These are phyloP conservation scores for Clavariopsis aquatica DNA, from an alignment of 495 filamentous ascomycete species.

Conservation along the genomic window DNA sequence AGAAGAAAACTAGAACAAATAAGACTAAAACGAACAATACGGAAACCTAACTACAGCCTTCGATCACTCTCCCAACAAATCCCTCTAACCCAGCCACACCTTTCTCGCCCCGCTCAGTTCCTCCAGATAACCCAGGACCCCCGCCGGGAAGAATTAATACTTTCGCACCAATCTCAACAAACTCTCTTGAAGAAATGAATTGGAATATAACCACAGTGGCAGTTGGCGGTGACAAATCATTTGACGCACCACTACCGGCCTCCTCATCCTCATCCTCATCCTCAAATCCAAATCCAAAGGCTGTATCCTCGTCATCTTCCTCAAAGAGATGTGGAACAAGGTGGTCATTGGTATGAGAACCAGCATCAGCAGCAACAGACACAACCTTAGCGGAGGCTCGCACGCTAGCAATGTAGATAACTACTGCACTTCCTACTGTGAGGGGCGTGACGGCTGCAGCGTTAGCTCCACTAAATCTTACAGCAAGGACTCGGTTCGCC, in stretches of 20 bases:
- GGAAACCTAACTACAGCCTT: constrained; percentile 39
- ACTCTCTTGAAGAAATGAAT: constrained; percentile 75
- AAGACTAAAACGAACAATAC: background rate
- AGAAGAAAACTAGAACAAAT: too few relatives aligned
- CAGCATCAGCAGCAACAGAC: constrained; percentile 50
- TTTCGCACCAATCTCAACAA: constrained; percentile 76
- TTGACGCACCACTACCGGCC: constrained; percentile 23
- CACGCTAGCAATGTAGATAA: constrained; percentile 85
- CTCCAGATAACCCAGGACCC: constrained; percentile 51
- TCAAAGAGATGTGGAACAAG: constrained; percentile 21
- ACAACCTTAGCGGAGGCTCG: constrained; percentile 73
- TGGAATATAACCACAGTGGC: constrained; percentile 70
- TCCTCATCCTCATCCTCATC: constrained; percentile 41
- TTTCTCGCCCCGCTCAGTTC: constrained; percentile 56
- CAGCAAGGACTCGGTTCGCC: constrained; percentile 57
- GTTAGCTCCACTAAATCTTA: constrained; percentile 40
- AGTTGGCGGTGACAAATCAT: constrained; percentile 20
- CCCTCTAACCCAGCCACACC: constrained; percentile 65
- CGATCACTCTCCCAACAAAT: constrained; percentile 63
- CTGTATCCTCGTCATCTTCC: constrained; percentile 54
- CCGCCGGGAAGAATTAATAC: constrained; percentile 76
- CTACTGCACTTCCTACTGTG: constrained; percentile 64
- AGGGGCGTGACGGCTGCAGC: constrained; percentile 38
- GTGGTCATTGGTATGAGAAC: constrained; percentile 23
- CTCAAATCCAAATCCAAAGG: constrained; percentile 40